Percentiles rank a stretch among this genome's conserved stretches.
Conservation (phyloP, 2,329 filamentous ascomycete genomes). For the Tolypocladium tundrense region DNA sequence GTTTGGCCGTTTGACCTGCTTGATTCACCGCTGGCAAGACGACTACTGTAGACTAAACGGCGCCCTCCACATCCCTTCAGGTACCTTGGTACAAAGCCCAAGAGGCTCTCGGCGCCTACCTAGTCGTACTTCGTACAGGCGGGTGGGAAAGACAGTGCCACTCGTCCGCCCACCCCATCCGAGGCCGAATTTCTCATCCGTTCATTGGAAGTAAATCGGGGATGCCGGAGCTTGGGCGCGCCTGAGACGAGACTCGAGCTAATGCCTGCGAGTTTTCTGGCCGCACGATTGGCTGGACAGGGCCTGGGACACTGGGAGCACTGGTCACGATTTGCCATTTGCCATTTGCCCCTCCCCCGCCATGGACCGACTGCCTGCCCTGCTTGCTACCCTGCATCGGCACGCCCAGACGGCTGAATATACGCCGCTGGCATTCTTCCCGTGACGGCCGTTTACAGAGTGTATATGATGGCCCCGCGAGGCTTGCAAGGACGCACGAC, state of each 20-base stretch:
- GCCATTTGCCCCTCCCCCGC: constrained; percentile 8
- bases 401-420: not conserved
- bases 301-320: too few species aligned
- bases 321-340: constrained; percentile 1
- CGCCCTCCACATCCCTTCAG: not conserved
- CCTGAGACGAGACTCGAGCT: not conserved
- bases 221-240: not conserved
- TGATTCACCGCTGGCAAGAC: not conserved
- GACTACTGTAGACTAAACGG: not conserved
- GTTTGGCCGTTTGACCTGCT: not conserved
- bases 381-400: not conserved
- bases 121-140: not conserved
- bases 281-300: not conserved
- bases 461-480: not conserved
- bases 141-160: not conserved
- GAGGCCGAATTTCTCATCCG: not conserved
- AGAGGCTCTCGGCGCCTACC: too few species aligned
- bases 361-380: not conserved
- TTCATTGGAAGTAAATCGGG: not conserved
- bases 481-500: not conserved
- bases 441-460: not conserved
- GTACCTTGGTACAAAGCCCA: too few species aligned
- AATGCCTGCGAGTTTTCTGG: not conserved
- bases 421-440: not conserved
- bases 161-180: not conserved